A percentile compares a stretch with the other conserved stretches of the same genome.
These are phyloP conservation scores for Chrysanthemum makinoi DNA, from an alignment of 129 eudicot species.

Conservation along the genomic window DNA sequence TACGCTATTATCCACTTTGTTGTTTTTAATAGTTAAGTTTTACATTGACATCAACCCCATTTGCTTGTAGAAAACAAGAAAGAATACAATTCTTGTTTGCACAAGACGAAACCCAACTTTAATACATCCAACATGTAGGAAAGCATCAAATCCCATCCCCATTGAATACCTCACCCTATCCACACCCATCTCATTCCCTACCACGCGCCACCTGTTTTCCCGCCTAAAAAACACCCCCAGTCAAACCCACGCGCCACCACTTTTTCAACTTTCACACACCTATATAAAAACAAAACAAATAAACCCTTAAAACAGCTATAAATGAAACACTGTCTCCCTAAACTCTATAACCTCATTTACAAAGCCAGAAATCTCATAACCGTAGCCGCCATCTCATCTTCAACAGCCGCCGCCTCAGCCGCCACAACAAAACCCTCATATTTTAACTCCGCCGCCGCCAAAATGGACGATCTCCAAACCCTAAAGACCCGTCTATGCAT, in stretches of 20 bases:
- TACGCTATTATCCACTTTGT: no score
- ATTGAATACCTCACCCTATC: constrained; percentile 4
- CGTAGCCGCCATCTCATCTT: constrained; percentile 40
- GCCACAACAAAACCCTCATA: constrained; percentile 38
- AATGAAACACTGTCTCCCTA: constrained; percentile 33
- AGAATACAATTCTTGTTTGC: constrained; percentile 14
- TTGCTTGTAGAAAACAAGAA: constrained; percentile 14
- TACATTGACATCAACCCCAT: no score
- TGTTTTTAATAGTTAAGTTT: no score
- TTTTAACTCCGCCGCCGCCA: constrained; percentile 40
- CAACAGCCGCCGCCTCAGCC: constrained; percentile 27
- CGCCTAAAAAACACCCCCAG: constrained; percentile 22
- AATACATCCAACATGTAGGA: constrained; percentile 15
- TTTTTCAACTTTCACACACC: background rate
- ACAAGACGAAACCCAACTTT: no score
- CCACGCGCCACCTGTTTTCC: constrained; percentile 25
- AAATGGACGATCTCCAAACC: constrained; percentile 42
- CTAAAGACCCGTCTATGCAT: constrained; percentile 79
- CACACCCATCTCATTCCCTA: background rate
- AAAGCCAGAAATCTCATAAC: constrained; percentile 43
- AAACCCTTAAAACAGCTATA: background rate
- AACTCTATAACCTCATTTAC: constrained; percentile 33
- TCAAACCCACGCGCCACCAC: constrained; percentile 31
- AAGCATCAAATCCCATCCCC: constrained; percentile 11
- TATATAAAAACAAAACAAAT: background rate